Evolutionary conservation across 768 basidiomycete genomes (phyloP), one percentile per base, ranked within the genome.

Genomic region (Suillus lakei): DNA sequence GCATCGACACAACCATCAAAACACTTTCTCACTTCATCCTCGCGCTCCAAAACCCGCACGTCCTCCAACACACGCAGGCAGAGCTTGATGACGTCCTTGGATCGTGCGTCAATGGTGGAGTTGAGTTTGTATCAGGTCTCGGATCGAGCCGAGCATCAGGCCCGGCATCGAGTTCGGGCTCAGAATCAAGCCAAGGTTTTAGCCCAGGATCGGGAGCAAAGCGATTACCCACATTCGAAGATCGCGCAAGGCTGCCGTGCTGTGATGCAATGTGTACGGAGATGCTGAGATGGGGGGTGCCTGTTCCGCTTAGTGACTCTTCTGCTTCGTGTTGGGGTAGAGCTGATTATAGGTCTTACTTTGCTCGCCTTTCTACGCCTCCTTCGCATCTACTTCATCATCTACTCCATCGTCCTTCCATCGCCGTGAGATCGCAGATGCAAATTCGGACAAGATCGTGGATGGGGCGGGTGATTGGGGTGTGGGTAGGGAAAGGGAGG

Each of bases 1-100:
- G 88, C 68, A 80, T 85, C 43, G 90, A 91, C 69, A 91, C 89
- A 88, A 90, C 84, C 1, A 78, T 89, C 58, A 85, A 88, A 3
- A 48, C 61, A 13, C 76, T 88, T 39, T 79, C 80, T 34, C 85
- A 88, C 50, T 89, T 92, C 75, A 72, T 93, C 28, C 83, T 92
- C 60, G 88, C 88, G 86, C 79, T 90, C 61, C 75, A 79, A 8
- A 74, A 91, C 69, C 90, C 91, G 0, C 83, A 84, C 1, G 83
- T 81, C 1, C 83, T 87, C 54, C 79, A 68, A 38, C 85, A 83
- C 63, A 91, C 88, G 0, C 89, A 91, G 70, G 77, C 80, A 23
- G 91, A 93, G 68, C 82, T 93, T 18, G 91, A 93, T 70, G 62
- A 69, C 2, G 85, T 90, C 18, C 78, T 88, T 43, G 88, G 71